Percentiles rank a stretch among this genome's conserved stretches.
phyloP scores from a whole-genome alignment of 495 filamentous ascomycete genomes.

The Lophium mytilinum region DNA sequence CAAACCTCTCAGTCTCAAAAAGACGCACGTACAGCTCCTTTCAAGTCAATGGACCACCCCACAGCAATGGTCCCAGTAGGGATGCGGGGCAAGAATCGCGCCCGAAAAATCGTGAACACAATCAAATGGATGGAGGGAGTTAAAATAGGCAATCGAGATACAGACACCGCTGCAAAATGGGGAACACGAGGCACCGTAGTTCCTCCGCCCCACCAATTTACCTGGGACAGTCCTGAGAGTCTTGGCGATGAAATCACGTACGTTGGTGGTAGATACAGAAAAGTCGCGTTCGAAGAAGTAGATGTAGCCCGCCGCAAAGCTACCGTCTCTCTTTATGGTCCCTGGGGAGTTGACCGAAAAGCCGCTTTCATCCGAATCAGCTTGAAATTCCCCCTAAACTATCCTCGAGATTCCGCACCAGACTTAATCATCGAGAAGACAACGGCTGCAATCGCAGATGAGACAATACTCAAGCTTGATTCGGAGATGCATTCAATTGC shows the following conservation, averaged over 20 bases:
- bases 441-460: constrained; percentile 59
- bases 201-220: constrained; percentile 27
- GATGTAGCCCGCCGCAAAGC: constrained; percentile 65
- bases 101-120: constrained; percentile 57
- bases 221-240: constrained; percentile 71
- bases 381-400: constrained; percentile 69
- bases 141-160: constrained; percentile 57
- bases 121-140: constrained; percentile 94
- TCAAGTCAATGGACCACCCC: constrained; percentile 17
- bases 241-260: constrained; percentile 82
- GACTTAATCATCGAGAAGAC: constrained; percentile 67
- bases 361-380: constrained; percentile 70
- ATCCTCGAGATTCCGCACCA: constrained; percentile 55
- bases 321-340: constrained; percentile 73
- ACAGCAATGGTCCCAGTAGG: constrained; percentile 48
- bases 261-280: constrained; percentile 72
- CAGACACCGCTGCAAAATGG: not conserved
- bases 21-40: not conserved
- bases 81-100: constrained; percentile 53
- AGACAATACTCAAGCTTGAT: constrained; percentile 53
- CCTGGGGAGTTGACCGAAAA: constrained; percentile 68
- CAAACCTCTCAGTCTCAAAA: not conserved
- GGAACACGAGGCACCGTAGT: constrained; percentile 6
- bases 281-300: constrained; percentile 81
- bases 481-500: constrained; percentile 64